Base-by-base conservation (phyloP, 2,329 filamentous ascomycete species). In the Penicillium nordicum region DNA sequence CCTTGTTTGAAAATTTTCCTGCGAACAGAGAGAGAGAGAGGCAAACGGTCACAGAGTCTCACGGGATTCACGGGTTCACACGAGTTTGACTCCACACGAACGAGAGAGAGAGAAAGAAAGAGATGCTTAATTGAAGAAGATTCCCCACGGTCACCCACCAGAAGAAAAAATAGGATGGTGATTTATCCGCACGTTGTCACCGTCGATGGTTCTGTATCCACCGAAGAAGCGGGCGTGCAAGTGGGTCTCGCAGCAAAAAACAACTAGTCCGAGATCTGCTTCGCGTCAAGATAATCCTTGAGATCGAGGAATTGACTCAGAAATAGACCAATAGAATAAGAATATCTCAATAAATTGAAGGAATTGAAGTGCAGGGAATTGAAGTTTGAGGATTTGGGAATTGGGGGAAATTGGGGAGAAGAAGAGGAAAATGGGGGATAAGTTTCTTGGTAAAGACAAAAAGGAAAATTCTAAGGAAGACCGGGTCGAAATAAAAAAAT, bases 111-210 rank as follows among this genome's bases (percentile, higher is more conserved):
- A 44, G 58, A 63, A 65, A 63, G 62, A 65, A 48, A 66, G 61
- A 64, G 63, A 72, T 68, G 69, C 67, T 72, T 70, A 69, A 68
- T 68, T 63, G 63, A 63, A 70, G 58, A 54, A 54, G 63, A 69
- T 69, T 74, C 72, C 70, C 72, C 72, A 74, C 71, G 72, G 71
- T 69, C 69, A 71, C 68, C 70, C 71, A 73, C 71, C 68, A 70
- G 65, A 32, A 43, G 21, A 32, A 51, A 67, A 63, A 70, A 66
- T 68, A 65, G 67, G 71, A 69, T 73, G 72, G 69, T 67, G 62
- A 55, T 68, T 72, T 73, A 74, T 73, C 72, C 71, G 72, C 72
- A 73, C 70, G 72, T 72, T 72, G 71, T 72, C 63, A 69, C 61
- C 66, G 65, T 68, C 63, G 66, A 70, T 70, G 69, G 68, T 69